Percentiles rank a stretch among this genome's conserved stretches.
These are phyloP conservation scores for Magnolia kwangsiensis DNA, from an alignment of 164 flowering plant species.

Conservation along the genomic window DNA sequence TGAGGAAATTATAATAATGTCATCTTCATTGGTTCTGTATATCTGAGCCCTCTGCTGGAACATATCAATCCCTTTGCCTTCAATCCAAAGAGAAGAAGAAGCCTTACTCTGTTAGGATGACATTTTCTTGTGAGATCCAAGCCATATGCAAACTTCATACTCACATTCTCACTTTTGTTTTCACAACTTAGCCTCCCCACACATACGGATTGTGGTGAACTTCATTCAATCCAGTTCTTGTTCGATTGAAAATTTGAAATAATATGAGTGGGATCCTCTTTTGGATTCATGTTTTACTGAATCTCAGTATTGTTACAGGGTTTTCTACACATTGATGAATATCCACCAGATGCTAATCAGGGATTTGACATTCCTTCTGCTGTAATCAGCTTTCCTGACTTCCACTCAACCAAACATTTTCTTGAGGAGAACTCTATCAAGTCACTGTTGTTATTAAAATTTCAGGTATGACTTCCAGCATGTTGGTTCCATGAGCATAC, in stretches of 20 bases:
- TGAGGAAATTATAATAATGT: too few species aligned
- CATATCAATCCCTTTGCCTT: too few species aligned
- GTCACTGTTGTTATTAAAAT: constrained; percentile 55
- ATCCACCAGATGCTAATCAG: constrained; percentile 98
- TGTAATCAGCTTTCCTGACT: constrained; percentile 66
- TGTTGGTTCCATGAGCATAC: neutral
- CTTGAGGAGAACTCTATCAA: constrained; percentile 26
- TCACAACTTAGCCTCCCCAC: too few species aligned
- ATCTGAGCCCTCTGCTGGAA: too few species aligned
- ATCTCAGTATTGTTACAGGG: constrained; percentile 42
- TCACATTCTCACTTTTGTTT: too few species aligned
- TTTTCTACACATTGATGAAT: constrained; percentile 89
- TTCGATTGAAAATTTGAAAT: neutral
- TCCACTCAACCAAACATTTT: constrained; percentile 42
- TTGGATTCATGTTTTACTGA: neutral
- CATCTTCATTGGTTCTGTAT: too few species aligned
- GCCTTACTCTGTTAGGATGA: neutral
- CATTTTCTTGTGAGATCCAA: neutral
- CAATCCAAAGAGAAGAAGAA: too few species aligned
- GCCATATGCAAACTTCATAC: neutral
- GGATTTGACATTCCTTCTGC: constrained; percentile 98
- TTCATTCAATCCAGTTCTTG: neutral
- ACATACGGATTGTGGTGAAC: neutral
- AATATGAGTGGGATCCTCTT: neutral
- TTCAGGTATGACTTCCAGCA: constrained; percentile 46